Percentiles rank a stretch among this genome's conserved stretches.
Conservation (phyloP, 495 filamentous ascomycete genomes). For the Lophiotrema nucula region DNA sequence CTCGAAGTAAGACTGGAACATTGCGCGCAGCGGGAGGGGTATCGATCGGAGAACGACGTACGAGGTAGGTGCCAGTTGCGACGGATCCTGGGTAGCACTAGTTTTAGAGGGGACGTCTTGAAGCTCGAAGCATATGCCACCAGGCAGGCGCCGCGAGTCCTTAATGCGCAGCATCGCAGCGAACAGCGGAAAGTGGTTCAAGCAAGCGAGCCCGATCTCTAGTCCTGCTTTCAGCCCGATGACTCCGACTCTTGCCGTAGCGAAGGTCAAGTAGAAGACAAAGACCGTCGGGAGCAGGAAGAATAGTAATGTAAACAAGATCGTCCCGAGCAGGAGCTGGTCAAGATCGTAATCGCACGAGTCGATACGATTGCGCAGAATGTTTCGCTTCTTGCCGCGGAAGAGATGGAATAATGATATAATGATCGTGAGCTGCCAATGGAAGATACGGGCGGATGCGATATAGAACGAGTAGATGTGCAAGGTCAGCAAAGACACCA, state of each 20-base stretch:
- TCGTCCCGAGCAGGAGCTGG: constrained; percentile 93
- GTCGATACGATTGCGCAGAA: constrained; percentile 94
- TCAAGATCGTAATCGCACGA: constrained; percentile 99
- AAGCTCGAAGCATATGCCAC: constrained; percentile 88
- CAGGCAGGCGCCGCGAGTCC: constrained; percentile 84
- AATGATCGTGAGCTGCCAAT: constrained; percentile 96
- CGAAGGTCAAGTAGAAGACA: constrained; percentile 97
- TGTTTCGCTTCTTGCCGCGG: constrained; percentile 95
- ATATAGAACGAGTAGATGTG: constrained; percentile 99
- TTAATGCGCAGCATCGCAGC: constrained; percentile 95
- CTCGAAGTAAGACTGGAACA: constrained; percentile 97
- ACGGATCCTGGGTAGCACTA: constrained; percentile 15
- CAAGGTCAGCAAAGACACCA: constrained; percentile 85
- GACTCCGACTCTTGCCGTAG: constrained; percentile 88
- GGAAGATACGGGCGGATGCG: constrained; percentile 91
- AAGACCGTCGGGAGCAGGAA: constrained; percentile 92
- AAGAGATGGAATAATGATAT: constrained; percentile 97
- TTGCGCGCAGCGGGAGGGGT: constrained; percentile 81
- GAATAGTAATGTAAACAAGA: constrained; percentile 92
- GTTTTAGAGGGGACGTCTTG: constrained; percentile 61
- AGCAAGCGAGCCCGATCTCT: constrained; percentile 85
- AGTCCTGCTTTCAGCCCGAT: constrained; percentile 86
- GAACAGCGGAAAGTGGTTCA: constrained; percentile 98
- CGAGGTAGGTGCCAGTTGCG: constrained; percentile 47
- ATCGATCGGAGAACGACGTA: constrained; percentile 84